These are phyloP conservation scores for Xylaria sp. DNA, from an alignment of 495 filamentous ascomycete genomes.

Conservation along the genomic window DNA sequence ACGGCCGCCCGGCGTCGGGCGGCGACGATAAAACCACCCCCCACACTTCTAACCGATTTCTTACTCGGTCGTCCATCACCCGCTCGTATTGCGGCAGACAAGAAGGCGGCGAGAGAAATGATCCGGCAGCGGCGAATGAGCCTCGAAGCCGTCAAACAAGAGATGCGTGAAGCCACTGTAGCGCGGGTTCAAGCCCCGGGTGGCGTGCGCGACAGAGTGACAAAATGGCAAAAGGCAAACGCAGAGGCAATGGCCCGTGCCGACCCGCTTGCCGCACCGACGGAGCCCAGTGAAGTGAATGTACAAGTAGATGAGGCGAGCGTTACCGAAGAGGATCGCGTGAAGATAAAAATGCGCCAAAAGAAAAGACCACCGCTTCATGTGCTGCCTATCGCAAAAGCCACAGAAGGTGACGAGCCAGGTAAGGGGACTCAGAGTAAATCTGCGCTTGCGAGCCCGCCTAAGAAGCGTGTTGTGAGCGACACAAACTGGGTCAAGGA, in stretches of 20 bases:
- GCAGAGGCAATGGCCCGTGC: conserved; percentile 57
- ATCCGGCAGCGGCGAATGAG: conserved; percentile 52
- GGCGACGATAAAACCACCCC: conserved; percentile 36
- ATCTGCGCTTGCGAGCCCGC: conserved; percentile 45
- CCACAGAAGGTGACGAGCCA: conserved; percentile 25
- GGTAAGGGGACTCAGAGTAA: conserved; percentile 38
- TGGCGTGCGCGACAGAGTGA: conserved; percentile 70
- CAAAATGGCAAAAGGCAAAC: conserved; percentile 78
- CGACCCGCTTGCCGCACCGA: conserved; percentile 47
- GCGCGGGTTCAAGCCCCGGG: conserved; percentile 56
- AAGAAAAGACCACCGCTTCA: conserved; percentile 46
- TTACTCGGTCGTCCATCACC: conserved; percentile 60
- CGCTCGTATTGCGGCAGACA: conserved; percentile 48
- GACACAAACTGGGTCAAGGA: conserved; percentile 78
- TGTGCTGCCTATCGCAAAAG: conserved; percentile 19
- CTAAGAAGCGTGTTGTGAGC: conserved; percentile 80
- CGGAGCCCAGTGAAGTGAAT: conserved; percentile 53
- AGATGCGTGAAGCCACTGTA: conserved; percentile 57
- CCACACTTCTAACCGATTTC: conserved; percentile 60
- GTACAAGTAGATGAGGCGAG: conserved; percentile 53
- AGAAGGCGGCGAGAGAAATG: conserved; percentile 41
- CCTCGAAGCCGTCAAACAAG: conserved; percentile 54
- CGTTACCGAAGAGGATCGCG: conserved; percentile 57
- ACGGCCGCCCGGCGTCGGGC: conserved; percentile 40
- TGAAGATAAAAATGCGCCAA: conserved; percentile 54